These are phyloP conservation scores for Cnidoscolus chayamansa DNA, from an alignment of 441 rosid species.

Conservation along the genomic window DNA sequence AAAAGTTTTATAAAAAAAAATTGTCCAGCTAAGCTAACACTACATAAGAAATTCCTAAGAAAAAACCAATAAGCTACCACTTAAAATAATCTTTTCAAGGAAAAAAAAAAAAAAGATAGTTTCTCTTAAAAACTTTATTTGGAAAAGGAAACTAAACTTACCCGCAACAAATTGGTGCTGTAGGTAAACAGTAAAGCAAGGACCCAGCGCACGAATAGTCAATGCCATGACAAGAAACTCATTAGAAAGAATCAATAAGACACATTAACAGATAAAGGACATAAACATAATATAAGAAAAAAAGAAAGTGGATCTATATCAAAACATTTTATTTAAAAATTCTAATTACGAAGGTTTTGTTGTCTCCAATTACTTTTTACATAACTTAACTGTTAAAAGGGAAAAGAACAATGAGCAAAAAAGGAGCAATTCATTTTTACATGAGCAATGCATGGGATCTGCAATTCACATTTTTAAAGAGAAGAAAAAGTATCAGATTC, in stretches of 20 bases:
- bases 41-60: background rate
- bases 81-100: background rate
- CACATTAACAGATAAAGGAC: slow-evolving; percentile 5
- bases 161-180: slow-evolving; percentile 99
- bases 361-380: background rate
- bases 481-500: background rate
- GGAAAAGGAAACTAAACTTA: slow-evolving; percentile 36
- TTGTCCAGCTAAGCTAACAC: background rate
- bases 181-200: slow-evolving; percentile 32
- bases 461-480: background rate
- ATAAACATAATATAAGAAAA: background rate
- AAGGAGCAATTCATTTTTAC: background rate
- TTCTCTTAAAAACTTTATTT: slow-evolving; percentile 1
- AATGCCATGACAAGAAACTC: slow-evolving; percentile 30
- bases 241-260: slow-evolving; percentile 25
- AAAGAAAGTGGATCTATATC: slow-evolving; percentile 4
- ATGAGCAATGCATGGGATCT: background rate
- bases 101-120: background rate
- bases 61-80: background rate
- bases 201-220: slow-evolving; percentile 18
- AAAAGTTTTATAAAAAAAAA: background rate
- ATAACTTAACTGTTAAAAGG: background rate
- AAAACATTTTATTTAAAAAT: background rate
- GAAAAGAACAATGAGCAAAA: background rate
- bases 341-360: background rate